Percentiles rank a stretch among this genome's conserved stretches.
These are phyloP conservation scores for Pseudocercospora musae DNA, from an alignment of 2,329 filamentous ascomycete species.

Conservation along the genomic window DNA sequence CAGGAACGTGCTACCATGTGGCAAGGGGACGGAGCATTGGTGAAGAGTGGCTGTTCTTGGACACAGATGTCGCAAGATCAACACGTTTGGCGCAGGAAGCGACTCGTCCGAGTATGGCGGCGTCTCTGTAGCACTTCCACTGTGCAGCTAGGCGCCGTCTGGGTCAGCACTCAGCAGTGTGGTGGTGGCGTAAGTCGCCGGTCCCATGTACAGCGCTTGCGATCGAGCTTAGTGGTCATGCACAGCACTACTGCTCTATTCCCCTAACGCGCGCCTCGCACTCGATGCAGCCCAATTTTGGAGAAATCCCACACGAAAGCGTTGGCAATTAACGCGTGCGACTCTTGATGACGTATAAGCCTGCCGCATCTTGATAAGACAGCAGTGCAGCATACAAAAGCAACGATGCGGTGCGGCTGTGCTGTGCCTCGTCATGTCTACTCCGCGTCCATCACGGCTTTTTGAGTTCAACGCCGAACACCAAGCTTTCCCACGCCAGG, in stretches of 20 bases:
- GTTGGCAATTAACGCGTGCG: conserved; percentile 7
- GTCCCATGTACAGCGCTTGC: conserved; percentile 6
- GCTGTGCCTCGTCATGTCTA: conserved; percentile 17
- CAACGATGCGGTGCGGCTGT: too few relatives aligned
- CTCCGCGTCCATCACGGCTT: conserved; percentile 2
- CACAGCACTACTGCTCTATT: conserved; percentile 10
- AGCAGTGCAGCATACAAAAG: conserved; percentile 16
- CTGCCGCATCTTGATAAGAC: too few relatives aligned
- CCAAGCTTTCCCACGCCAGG: neutral
- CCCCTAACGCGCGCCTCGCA: conserved; percentile 9
- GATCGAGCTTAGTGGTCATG: conserved; percentile 7
- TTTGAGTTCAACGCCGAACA: neutral
- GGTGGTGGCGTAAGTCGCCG: conserved; percentile 1
- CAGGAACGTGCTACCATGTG: neutral
- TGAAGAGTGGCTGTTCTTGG: neutral
- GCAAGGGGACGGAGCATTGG: conserved; percentile 4
- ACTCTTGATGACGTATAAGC: too few relatives aligned
- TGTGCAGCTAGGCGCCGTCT: conserved; percentile 1
- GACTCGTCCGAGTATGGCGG: conserved; percentile 1
- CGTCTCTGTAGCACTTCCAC: conserved; percentile 2
- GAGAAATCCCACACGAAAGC: neutral
- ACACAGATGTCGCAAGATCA: neutral
- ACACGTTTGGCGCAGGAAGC: conserved; percentile 1
- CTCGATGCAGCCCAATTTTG: neutral
- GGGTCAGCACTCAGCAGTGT: neutral